phyloP scores from a whole-genome alignment of 192 early-diverging fungal species.

The Powellomyces hirtus region DNA sequence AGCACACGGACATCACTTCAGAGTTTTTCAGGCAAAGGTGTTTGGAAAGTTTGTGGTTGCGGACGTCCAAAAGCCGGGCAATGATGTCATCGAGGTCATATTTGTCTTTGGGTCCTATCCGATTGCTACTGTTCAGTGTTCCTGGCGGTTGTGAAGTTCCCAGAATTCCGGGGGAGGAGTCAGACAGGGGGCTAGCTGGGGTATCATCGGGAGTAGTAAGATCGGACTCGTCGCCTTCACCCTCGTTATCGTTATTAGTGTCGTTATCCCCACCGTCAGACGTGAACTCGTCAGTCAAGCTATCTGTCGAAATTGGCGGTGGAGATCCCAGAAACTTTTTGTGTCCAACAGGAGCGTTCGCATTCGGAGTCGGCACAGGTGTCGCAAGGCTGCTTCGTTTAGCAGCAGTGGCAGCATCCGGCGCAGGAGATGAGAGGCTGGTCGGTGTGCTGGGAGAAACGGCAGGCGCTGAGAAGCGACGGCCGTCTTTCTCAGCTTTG shows the following conservation, averaged over 20 bases:
- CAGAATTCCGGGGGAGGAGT: slow-evolving; percentile 2
- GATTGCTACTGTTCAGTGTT: background rate
- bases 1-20: slow-evolving; percentile 84
- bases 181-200: background rate
- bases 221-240: slow-evolving; percentile 1
- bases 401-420: background rate
- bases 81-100: slow-evolving; percentile 87
- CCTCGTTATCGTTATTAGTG: background rate
- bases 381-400: background rate
- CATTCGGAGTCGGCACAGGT: background rate
- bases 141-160: background rate
- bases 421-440: background rate
- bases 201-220: background rate
- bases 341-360: background rate
- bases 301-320: background rate
- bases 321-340: slow-evolving; percentile 10
- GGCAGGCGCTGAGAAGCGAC: slow-evolving; percentile 9
- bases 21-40: slow-evolving; percentile 78
- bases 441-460: background rate
- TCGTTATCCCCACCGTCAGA: slow-evolving; percentile 13
- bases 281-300: background rate
- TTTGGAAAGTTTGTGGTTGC: slow-evolving; percentile 64
- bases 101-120: slow-evolving; percentile 53
- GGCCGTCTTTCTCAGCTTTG: background rate
- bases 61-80: slow-evolving; percentile 74